A percentile compares a stretch with the other conserved stretches of the same genome.
phyloP scores from a whole-genome alignment of 139 green algal genomes.

The Zygnema circumcarinatum region DNA sequence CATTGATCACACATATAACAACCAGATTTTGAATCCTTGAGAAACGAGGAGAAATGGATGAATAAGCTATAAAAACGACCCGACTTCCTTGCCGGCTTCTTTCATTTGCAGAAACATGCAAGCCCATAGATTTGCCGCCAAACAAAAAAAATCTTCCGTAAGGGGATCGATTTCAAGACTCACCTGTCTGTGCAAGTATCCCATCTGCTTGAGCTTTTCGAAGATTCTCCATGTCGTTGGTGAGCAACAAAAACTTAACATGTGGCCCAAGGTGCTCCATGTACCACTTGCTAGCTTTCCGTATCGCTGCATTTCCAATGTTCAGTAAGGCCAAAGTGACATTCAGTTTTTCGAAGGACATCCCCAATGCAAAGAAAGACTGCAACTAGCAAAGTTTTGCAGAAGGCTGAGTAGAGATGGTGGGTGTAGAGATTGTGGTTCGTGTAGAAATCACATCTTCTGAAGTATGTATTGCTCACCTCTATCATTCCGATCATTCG shows the following conservation, averaged over 20 bases:
- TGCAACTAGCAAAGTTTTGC: background rate
- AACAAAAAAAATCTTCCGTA: no score
- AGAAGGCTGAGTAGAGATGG: background rate
- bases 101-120: background rate
- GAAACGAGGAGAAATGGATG: no score
- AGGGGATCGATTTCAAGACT: background rate
- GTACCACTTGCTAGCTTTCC: conserved; percentile 84
- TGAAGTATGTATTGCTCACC: conserved; percentile 21
- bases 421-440: background rate
- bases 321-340: no score
- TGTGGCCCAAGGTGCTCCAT: conserved; percentile 31
- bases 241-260: conserved; percentile 80
- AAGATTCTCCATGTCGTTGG: conserved; percentile 86
- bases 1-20: conserved; percentile 4
- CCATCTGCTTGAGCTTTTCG: conserved; percentile 63
- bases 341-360: background rate
- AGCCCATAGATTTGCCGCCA: background rate
- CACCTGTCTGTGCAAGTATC: background rate
- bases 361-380: conserved; percentile 1
- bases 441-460: conserved; percentile 4
- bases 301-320: conserved; percentile 75
- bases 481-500: conserved; percentile 98
- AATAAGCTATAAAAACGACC: no score
- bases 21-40: no score
- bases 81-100: no score